Conservation (phyloP, 2,329 filamentous ascomycete species). For the Scedosporium aurantiacum region DNA sequence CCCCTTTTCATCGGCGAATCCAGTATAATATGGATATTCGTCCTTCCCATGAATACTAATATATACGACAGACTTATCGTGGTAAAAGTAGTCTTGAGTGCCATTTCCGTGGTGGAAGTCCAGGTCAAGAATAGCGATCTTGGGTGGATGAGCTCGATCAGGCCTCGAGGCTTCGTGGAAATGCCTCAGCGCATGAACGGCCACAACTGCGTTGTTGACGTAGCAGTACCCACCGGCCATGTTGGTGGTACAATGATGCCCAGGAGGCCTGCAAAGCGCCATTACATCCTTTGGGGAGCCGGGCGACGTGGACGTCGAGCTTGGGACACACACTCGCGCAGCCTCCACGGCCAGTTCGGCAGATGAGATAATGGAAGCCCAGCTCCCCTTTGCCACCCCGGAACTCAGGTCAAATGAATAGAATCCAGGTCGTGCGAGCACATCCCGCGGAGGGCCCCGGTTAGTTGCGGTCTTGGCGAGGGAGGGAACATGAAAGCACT, state of each 20-base stretch:
- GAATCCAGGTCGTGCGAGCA: slow-evolving; percentile 13
- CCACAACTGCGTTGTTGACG: slow-evolving; percentile 17
- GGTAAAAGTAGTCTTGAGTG: no score
- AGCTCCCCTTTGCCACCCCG: slow-evolving; percentile 13
- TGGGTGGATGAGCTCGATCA: not conserved
- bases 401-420: slow-evolving; percentile 16
- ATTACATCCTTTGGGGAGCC: slow-evolving; percentile 9
- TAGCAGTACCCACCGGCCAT: slow-evolving; percentile 18
- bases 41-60: slow-evolving; percentile 21
- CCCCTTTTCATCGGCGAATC: slow-evolving; percentile 11
- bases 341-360: slow-evolving; percentile 14
- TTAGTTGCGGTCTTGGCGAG: not conserved
- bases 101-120: slow-evolving; percentile 18
- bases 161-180: not conserved
- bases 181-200: slow-evolving; percentile 12
- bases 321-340: slow-evolving; percentile 2
- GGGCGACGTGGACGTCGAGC: not conserved
- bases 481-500: slow-evolving; percentile 13
- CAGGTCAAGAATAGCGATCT: slow-evolving; percentile 15
- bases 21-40: slow-evolving; percentile 21
- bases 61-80: slow-evolving; percentile 15
- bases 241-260: slow-evolving; percentile 16
- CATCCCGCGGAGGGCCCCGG: slow-evolving; percentile 9
- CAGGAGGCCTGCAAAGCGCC: slow-evolving; percentile 15
- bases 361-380: slow-evolving; percentile 11